Percentiles rank a stretch among this genome's conserved stretches.
phyloP scores from a whole-genome alignment of 106 monocot species.

The Acorus calamus region DNA sequence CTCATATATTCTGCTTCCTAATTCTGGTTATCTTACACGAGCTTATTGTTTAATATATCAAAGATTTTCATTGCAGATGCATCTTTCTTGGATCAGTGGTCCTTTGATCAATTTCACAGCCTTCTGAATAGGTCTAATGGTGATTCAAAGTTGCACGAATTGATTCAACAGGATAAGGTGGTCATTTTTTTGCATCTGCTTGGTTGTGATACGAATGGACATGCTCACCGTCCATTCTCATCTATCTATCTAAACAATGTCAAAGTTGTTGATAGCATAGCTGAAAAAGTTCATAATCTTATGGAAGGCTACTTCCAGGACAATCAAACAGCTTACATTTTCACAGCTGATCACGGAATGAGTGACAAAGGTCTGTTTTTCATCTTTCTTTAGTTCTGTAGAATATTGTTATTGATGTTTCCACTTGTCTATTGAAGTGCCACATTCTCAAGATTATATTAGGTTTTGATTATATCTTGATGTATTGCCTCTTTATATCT shows the following conservation, averaged over 20 bases:
- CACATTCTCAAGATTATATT: too few species aligned
- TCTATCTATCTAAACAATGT: slow-evolving; percentile 84
- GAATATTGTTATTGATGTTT: background rate
- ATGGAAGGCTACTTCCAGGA: slow-evolving; percentile 83
- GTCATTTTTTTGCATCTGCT: slow-evolving; percentile 90
- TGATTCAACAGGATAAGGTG: slow-evolving; percentile 61
- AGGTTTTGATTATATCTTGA: too few species aligned
- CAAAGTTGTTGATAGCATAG: slow-evolving; percentile 81
- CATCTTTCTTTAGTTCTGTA: background rate
- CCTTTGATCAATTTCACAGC: slow-evolving; percentile 72
- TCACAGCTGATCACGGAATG: slow-evolving; percentile 98
- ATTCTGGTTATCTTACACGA: background rate
- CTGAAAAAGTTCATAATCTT: slow-evolving; percentile 64
- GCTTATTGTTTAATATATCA: background rate
- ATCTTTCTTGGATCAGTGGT: slow-evolving; percentile 91
- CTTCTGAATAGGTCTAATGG: slow-evolving; percentile 64
- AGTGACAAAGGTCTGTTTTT: slow-evolving; percentile 80
- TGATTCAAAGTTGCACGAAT: slow-evolving; percentile 43
- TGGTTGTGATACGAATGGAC: slow-evolving; percentile 97
- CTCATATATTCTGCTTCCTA: too few species aligned
- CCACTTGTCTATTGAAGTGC: background rate
- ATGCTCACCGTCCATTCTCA: slow-evolving; percentile 86
- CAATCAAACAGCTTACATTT: slow-evolving; percentile 71
- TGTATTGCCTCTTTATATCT: too few species aligned
- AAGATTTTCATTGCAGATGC: slow-evolving; percentile 65